phyloP scores from a whole-genome alignment of 2,329 filamentous ascomycete species.

The Westerdykella sp. region DNA sequence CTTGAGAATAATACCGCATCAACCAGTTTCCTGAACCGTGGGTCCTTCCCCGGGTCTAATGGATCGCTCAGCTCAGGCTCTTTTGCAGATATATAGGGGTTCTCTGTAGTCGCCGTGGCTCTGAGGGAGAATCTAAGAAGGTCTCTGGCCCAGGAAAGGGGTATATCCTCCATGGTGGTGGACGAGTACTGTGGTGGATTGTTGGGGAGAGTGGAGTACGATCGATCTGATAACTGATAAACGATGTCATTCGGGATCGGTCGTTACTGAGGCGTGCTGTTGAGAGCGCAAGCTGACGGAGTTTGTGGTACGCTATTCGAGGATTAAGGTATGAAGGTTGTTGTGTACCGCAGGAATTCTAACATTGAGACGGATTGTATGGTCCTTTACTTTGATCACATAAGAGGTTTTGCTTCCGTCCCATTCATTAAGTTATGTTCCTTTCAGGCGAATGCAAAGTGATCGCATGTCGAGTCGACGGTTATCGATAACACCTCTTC shows the following conservation, averaged over 20 bases:
- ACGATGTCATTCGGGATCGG: too few species aligned
- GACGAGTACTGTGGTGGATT: not conserved
- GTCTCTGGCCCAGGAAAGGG: slow-evolving; percentile 17
- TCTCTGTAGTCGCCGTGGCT: slow-evolving; percentile 18
- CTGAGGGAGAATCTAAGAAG: slow-evolving; percentile 19
- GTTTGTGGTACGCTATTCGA: too few species aligned
- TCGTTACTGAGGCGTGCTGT: too few species aligned
- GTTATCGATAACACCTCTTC: not conserved
- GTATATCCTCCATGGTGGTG: slow-evolving; percentile 2
- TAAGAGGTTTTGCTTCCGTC: too few species aligned
- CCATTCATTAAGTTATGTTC: too few species aligned
- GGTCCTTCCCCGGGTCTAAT: slow-evolving; percentile 32
- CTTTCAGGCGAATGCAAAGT: too few species aligned
- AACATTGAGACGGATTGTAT: too few species aligned
- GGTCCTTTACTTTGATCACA: too few species aligned
- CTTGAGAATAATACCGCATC: slow-evolving; percentile 36
- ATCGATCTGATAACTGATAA: slow-evolving; percentile 1
- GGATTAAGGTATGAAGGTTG: too few species aligned
- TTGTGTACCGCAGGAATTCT: too few species aligned
- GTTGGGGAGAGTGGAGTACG: not conserved
- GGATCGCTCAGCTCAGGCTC: slow-evolving; percentile 1
- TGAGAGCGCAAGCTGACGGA: not conserved
- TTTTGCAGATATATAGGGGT: slow-evolving; percentile 8
- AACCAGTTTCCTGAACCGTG: slow-evolving; percentile 31
- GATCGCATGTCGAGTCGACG: not conserved